These are phyloP conservation scores for Leptosphaerulina australis DNA, from an alignment of 2,329 filamentous ascomycete species.

Conservation along the genomic window DNA sequence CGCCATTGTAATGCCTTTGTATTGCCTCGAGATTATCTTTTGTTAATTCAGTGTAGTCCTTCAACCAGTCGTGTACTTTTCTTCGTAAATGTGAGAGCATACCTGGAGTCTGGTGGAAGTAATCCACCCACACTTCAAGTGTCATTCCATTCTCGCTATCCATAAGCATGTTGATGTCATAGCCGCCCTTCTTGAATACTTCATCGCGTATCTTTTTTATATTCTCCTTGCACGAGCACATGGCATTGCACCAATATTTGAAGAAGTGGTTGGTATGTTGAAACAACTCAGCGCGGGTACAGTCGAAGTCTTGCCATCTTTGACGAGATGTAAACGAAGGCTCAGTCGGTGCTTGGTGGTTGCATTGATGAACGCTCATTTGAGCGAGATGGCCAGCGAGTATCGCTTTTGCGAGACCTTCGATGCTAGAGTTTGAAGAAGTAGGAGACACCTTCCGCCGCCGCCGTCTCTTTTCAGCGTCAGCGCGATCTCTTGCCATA, in stretches of 20 bases:
- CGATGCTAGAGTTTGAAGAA: not conserved
- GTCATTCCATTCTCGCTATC: not conserved
- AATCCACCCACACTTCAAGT: not conserved
- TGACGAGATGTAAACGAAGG: not conserved
- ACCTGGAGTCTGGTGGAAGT: not conserved
- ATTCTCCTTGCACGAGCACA: not conserved
- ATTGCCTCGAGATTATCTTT: too few relatives aligned
- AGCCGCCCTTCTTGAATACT: not conserved
- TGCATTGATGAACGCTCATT: not conserved
- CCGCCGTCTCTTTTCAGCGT: not conserved
- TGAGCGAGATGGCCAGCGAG: not conserved
- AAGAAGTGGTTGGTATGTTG: not conserved
- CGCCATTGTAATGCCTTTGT: too few relatives aligned
- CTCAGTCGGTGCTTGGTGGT: not conserved
- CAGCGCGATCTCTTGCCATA: not conserved
- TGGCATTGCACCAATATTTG: not conserved
- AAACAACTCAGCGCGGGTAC: not conserved
- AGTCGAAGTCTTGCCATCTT: not conserved
- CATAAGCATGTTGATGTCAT: not conserved
- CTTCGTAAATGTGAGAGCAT: not conserved
- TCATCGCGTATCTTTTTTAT: not conserved
- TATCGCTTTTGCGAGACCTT: not conserved
- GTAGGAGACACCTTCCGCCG: not conserved
- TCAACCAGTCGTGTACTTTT: not conserved
- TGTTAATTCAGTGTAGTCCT: not conserved